Percentiles rank a stretch among this genome's conserved stretches.
Conservation (phyloP, 495 filamentous ascomycete genomes). For the Neurospora discreta region DNA sequence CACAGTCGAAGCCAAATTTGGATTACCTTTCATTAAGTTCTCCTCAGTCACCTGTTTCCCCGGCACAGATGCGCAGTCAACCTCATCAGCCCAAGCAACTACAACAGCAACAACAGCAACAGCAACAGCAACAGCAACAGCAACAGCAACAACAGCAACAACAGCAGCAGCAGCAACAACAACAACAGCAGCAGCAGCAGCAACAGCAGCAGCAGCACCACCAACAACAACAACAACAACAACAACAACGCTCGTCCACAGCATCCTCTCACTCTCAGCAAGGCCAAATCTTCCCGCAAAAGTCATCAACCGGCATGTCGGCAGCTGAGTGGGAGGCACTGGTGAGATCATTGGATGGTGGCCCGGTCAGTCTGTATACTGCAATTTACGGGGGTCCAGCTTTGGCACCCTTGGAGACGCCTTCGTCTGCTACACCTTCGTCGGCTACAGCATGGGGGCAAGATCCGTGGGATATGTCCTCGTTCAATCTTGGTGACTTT, state of each 20-base stretch:
- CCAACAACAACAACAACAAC: background rate
- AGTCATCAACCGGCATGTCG: slow-evolving; percentile 29
- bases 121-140: slow-evolving; percentile 8
- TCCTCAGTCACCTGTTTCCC: slow-evolving; percentile 20
- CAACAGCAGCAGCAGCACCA: slow-evolving; percentile 16
- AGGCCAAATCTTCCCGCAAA: slow-evolving; percentile 19
- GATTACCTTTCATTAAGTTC: slow-evolving; percentile 31
- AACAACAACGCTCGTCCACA: slow-evolving; percentile 16
- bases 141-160: background rate
- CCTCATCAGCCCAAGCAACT: slow-evolving; percentile 16
- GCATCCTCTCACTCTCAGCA: slow-evolving; percentile 11
- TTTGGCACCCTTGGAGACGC: slow-evolving; percentile 28
- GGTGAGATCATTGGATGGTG: slow-evolving; percentile 64
- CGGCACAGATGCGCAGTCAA: slow-evolving; percentile 25
- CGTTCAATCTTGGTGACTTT: slow-evolving; percentile 37
- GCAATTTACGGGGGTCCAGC: slow-evolving; percentile 68
- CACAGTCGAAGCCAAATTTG: slow-evolving; percentile 19
- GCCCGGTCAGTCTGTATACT: slow-evolving; percentile 70
- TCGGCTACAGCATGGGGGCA: slow-evolving; percentile 38
- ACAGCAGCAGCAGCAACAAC: no score
- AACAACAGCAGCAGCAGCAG: slow-evolving; percentile 9
- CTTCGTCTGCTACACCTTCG: slow-evolving; percentile 17
- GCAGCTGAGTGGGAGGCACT: slow-evolving; percentile 71
- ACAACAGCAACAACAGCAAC: background rate
- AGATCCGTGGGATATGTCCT: slow-evolving; percentile 42